Percentiles rank a stretch among this genome's conserved stretches.
Conservation (phyloP, 164 flowering plant genomes). For the Litsea cubeba region DNA sequence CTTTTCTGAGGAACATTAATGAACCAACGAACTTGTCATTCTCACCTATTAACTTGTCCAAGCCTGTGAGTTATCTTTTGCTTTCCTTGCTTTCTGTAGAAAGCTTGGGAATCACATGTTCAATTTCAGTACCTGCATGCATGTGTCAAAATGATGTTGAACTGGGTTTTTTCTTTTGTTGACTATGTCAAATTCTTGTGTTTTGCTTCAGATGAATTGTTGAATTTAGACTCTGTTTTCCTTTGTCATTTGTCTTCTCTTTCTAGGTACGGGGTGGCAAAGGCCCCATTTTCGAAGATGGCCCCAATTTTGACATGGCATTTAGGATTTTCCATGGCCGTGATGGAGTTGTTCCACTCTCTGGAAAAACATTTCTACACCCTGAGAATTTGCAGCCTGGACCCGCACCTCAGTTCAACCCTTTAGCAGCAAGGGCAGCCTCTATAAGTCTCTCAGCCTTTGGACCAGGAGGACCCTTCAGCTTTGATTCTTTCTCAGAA, state of each 20-base stretch:
- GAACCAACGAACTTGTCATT: slow-evolving; percentile 85
- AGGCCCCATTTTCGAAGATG: slow-evolving; percentile 97
- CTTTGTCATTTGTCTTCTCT: neutral
- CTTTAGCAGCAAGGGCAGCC: slow-evolving; percentile 96
- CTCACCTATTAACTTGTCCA: slow-evolving; percentile 49
- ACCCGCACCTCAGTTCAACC: slow-evolving; percentile 61
- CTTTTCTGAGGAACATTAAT: slow-evolving; percentile 87
- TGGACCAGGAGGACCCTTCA: slow-evolving; percentile 85
- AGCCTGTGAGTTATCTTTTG: slow-evolving; percentile 52
- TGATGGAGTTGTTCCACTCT: slow-evolving; percentile 96
- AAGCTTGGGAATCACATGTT: neutral
- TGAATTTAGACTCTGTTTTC: neutral
- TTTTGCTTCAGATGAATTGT: neutral
- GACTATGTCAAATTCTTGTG: neutral
- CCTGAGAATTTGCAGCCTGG: slow-evolving; percentile 34
- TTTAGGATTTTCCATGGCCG: slow-evolving; percentile 92
- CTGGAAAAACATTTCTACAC: slow-evolving; percentile 41
- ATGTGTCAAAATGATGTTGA: neutral
- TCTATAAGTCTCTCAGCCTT: slow-evolving; percentile 88
- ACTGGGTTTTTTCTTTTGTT: neutral
- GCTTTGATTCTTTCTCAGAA: slow-evolving; percentile 65
- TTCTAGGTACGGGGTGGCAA: slow-evolving; percentile 52
- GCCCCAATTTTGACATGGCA: slow-evolving; percentile 88
- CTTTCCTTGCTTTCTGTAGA: neutral
- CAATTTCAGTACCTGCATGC: neutral